Evolutionary conservation across 352 stramenopile species (phyloP).

Genomic region (Peronospora belbahrii): DNA sequence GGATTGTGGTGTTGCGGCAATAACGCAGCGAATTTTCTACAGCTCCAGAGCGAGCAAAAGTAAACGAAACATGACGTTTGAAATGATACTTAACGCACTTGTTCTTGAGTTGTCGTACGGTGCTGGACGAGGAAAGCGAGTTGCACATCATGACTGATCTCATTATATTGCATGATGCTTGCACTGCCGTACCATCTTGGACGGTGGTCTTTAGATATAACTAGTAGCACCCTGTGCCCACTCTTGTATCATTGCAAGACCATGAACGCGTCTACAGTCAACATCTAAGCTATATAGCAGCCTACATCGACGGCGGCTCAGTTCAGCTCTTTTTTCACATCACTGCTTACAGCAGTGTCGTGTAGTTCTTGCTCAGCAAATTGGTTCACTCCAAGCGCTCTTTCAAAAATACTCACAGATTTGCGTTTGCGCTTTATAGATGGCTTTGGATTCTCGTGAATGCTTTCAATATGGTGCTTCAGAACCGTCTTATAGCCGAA

Average conservation of each 20-base stretch:
- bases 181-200: background rate
- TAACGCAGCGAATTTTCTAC: conserved; percentile 1
- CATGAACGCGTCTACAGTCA: too few relatives aligned
- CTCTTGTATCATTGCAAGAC: too few relatives aligned
- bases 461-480: conserved; percentile 45
- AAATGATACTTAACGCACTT: conserved; percentile 1
- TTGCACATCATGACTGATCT: background rate
- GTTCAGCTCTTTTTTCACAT: conserved; percentile 5
- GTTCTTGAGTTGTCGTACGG: background rate
- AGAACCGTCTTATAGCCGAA: conserved; percentile 78
- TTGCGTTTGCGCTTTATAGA: conserved; percentile 21
- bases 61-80: conserved; percentile 6
- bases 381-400: conserved; percentile 30
- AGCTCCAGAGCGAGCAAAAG: conserved; percentile 12
- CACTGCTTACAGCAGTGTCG: background rate
- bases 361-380: conserved; percentile 11
- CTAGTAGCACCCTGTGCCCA: background rate
- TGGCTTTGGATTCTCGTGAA: conserved; percentile 40
- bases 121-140: background rate
- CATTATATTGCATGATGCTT: background rate
- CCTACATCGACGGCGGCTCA: background rate
- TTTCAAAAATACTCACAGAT: conserved; percentile 26
- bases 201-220: background rate
- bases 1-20: background rate
- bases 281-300: background rate